These are phyloP conservation scores for Starmerella bombicola DNA, from an alignment of 805 yeast genomes.

Conservation along the genomic window DNA sequence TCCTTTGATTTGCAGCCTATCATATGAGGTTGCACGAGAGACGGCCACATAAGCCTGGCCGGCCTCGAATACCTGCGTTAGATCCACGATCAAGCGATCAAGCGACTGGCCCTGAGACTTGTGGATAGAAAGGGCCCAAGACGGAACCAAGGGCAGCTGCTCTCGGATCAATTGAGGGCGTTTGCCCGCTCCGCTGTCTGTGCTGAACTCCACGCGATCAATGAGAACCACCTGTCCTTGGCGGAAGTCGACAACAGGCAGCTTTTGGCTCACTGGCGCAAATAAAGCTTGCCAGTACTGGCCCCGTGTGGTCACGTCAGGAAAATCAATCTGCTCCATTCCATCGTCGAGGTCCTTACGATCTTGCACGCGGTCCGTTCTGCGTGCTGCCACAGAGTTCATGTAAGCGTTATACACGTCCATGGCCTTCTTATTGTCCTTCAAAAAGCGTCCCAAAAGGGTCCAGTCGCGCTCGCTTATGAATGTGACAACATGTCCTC, in stretches of 20 bases:
- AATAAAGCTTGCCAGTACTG: conserved; percentile 6
- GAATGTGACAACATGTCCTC: conserved; percentile 59
- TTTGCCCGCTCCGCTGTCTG: conserved; percentile 10
- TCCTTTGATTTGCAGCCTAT: conserved; percentile 68
- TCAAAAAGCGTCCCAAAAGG: conserved; percentile 8
- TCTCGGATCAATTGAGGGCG: conserved; percentile 46
- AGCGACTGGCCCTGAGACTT: conserved; percentile 92
- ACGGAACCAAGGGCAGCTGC: conserved; percentile 74
- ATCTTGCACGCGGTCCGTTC: background rate
- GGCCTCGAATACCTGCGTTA: conserved; percentile 63
- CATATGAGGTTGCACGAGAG: conserved; percentile 74
- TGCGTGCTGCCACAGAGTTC: conserved; percentile 4
- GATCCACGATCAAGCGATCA: conserved; percentile 62
- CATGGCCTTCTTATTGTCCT: conserved; percentile 8
- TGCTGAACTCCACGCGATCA: conserved; percentile 14
- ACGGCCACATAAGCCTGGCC: conserved; percentile 97
- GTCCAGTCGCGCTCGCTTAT: conserved; percentile 23
- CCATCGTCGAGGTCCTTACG: conserved; percentile 5
- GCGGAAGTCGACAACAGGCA: conserved; percentile 22
- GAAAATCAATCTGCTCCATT: conserved; percentile 9
- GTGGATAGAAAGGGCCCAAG: conserved; percentile 94
- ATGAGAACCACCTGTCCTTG: conserved; percentile 12
- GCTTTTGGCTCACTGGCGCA: conserved; percentile 6
- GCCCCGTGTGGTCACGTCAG: conserved; percentile 6
- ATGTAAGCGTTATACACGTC: conserved; percentile 18